phyloP scores from a whole-genome alignment of 805 yeast species.

The Cyberlindnera euphorbiiphila region DNA sequence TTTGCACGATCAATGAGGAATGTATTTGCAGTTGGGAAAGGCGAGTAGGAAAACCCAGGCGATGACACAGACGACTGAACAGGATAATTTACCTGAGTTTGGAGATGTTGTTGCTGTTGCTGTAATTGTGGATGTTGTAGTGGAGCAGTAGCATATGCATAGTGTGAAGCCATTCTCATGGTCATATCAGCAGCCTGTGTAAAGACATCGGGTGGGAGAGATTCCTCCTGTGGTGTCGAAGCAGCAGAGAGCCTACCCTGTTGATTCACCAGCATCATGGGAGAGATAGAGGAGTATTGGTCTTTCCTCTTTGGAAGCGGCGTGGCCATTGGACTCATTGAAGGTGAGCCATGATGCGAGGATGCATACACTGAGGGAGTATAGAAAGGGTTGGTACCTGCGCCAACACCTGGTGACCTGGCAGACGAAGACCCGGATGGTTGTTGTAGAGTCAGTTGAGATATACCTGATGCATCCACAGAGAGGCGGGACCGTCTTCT shows the following conservation, averaged over 20 bases:
- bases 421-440: neutral
- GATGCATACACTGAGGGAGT: conserved; percentile 7
- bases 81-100: too few relatives aligned
- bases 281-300: conserved; percentile 8
- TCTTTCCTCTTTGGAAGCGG: conserved; percentile 5
- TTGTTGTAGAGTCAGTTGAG: conserved; percentile 8
- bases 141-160: conserved; percentile 6
- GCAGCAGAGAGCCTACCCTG: neutral
- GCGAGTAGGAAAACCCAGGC: neutral
- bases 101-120: neutral
- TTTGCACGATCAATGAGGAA: conserved; percentile 10
- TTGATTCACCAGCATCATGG: conserved; percentile 11
- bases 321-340: conserved; percentile 10
- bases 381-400: conserved; percentile 13
- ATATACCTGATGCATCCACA: conserved; percentile 12
- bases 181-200: conserved; percentile 15
- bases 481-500: conserved; percentile 14
- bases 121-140: neutral
- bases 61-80: conserved; percentile 1
- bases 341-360: conserved; percentile 9
- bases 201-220: conserved; percentile 9
- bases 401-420: conserved; percentile 3
- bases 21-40: conserved; percentile 2
- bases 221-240: conserved; percentile 3
- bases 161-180: conserved; percentile 11